phyloP scores from a whole-genome alignment of 2,329 filamentous ascomycete species.

The Fusarium nodosum region DNA sequence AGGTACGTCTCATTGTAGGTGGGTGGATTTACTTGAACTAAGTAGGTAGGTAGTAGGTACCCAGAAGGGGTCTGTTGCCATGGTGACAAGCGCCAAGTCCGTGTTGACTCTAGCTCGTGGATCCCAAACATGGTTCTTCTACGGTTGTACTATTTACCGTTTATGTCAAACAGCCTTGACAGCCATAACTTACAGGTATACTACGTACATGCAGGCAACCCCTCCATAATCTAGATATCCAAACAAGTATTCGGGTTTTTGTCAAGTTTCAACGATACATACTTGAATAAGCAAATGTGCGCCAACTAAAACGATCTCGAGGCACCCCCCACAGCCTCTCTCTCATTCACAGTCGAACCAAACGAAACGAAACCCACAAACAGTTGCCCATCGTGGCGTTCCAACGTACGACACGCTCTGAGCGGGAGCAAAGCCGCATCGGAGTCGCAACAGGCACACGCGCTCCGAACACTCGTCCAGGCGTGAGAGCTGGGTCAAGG shows the following conservation, averaged over 20 bases:
- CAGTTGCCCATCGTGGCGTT: slow-evolving; percentile 53
- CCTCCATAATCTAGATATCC: slow-evolving; percentile 38
- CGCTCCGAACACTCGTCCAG: slow-evolving; percentile 44
- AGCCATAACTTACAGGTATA: slow-evolving; percentile 19
- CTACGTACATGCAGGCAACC: slow-evolving; percentile 37
- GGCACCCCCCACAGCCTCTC: slow-evolving; percentile 11
- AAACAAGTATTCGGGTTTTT: slow-evolving; percentile 25
- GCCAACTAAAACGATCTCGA: slow-evolving; percentile 10
- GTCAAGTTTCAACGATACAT: slow-evolving; percentile 19
- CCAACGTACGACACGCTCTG: slow-evolving; percentile 56
- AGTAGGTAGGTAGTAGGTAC: too few species aligned
- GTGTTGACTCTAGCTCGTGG: slow-evolving; percentile 39
- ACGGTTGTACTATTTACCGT: slow-evolving; percentile 39
- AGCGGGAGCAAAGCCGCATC: slow-evolving; percentile 56
- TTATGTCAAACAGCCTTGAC: slow-evolving; percentile 42
- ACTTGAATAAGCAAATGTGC: slow-evolving; percentile 12
- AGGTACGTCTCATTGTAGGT: neutral
- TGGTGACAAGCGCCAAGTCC: slow-evolving; percentile 36
- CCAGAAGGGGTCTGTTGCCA: slow-evolving; percentile 37
- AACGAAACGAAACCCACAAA: slow-evolving; percentile 17
- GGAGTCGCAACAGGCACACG: slow-evolving; percentile 53
- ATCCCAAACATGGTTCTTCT: slow-evolving; percentile 30
- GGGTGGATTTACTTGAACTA: neutral
- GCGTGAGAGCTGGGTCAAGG: slow-evolving; percentile 44
- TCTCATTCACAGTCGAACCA: slow-evolving; percentile 11